A percentile compares a stretch with the other conserved stretches of the same genome.
phyloP scores from a whole-genome alignment of 768 basidiomycete genomes.

The Postia placenta region DNA sequence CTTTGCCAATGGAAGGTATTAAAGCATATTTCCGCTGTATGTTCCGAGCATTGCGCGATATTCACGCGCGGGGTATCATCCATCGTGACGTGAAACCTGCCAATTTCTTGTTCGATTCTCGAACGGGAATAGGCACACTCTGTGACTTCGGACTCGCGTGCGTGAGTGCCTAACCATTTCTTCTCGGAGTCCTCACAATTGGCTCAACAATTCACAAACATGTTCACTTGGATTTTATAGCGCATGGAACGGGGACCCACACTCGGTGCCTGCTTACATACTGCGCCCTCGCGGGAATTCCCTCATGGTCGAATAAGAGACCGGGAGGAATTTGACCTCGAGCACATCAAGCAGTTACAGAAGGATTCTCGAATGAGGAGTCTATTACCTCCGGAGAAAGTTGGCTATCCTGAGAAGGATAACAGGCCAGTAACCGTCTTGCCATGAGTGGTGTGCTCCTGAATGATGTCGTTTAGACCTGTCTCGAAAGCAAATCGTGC shows the following conservation, averaged over 20 bases:
- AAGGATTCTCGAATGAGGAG: constrained; percentile 53
- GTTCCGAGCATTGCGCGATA: constrained; percentile 84
- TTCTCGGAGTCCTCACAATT: background rate
- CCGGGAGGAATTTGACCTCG: constrained; percentile 39
- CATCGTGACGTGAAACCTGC: constrained; percentile 98
- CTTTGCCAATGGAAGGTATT: constrained; percentile 68
- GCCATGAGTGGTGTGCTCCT: background rate
- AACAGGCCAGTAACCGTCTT: constrained; percentile 39
- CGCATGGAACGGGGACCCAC: constrained; percentile 45
- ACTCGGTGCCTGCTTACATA: constrained; percentile 72
- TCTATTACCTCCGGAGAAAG: constrained; percentile 51
- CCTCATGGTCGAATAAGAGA: constrained; percentile 63
- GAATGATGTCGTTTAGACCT: constrained; percentile 39
- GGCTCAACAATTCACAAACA: background rate
- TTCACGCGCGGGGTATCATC: constrained; percentile 81
- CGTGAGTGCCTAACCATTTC: constrained; percentile 38
- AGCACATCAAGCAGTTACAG: constrained; percentile 51
- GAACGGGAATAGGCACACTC: constrained; percentile 74
- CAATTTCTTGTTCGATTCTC: constrained; percentile 91
- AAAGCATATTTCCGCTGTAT: constrained; percentile 88
- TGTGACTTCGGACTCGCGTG: constrained; percentile 96
- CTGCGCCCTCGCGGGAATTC: constrained; percentile 46
- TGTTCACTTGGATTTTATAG: constrained; percentile 26
- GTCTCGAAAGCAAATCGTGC: constrained; percentile 91
- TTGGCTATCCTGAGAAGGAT: constrained; percentile 77